These are phyloP conservation scores for Astragalus membranaceus DNA, from an alignment of 306 rosid species.

Conservation along the genomic window DNA sequence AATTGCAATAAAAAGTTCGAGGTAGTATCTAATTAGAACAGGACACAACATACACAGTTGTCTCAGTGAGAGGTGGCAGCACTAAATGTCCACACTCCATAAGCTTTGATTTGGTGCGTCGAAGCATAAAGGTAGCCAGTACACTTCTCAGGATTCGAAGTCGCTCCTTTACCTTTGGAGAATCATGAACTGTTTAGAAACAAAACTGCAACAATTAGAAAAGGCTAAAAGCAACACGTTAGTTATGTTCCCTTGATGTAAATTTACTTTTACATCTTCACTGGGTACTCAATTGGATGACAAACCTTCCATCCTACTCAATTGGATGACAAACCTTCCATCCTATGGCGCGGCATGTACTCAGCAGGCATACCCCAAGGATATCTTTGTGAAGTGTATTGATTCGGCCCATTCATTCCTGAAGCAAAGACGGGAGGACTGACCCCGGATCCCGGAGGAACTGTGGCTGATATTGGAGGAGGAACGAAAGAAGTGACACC, in stretches of 20 bases:
- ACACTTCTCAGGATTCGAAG: conserved; percentile 56
- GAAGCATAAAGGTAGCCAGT: conserved; percentile 75
- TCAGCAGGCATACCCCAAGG: too few species aligned
- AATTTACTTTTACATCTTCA: conserved; percentile 12
- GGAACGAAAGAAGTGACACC: too few species aligned
- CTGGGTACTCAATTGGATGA: neutral
- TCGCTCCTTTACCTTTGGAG: conserved; percentile 38
- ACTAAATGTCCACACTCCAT: conserved; percentile 66
- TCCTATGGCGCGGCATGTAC: too few species aligned
- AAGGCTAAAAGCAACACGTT: neutral
- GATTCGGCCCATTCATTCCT: too few species aligned
- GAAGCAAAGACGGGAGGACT: too few species aligned
- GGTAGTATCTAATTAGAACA: neutral
- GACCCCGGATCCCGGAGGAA: too few species aligned
- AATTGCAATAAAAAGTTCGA: neutral
- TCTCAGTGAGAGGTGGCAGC: conserved; percentile 82
- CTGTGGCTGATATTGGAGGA: too few species aligned
- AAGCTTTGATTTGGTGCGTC: conserved; percentile 84
- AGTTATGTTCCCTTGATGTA: neutral
- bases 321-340: too few species aligned
- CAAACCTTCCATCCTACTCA: conserved; percentile 24
- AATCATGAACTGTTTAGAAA: conserved; percentile 44
- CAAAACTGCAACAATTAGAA: conserved; percentile 22
- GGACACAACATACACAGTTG: conserved; percentile 56
- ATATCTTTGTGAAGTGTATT: too few species aligned